Evolutionary conservation across 192 early-diverging fungal genomes (phyloP), one percentile per base, ranked within the genome.

Genomic region (Coemansia sp.): DNA sequence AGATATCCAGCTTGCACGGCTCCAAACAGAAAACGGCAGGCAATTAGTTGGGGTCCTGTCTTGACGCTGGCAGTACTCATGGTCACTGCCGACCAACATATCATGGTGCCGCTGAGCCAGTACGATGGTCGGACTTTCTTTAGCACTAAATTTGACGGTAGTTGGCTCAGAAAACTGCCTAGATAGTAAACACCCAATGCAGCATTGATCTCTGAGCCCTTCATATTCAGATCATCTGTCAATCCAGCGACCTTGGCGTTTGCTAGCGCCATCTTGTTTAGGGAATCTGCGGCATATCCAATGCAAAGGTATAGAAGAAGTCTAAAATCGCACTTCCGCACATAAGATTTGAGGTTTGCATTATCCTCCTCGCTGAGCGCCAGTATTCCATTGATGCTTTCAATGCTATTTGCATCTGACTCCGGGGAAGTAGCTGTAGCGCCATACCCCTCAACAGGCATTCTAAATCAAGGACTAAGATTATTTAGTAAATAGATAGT

Each of bases 261-360:
- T 5, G 71, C 54, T 22, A 74, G 58, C 12, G 77, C 64, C 77
- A 80, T 80, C 49, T 80, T 80, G 71, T 74, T 80, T 22, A 80
- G 50, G 21, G 71, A 70, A 58, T 74, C 71, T 7, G 65, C 22
- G 12, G 67, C 77, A 56, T 80, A 80, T 18, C 77, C 77, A 12
- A 67, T 28, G 49, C 77, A 80, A 23, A 80, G 54, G 27, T 65
- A 74, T 22, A 70, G 23, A 41, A 80, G 68, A 23, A 80, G 54
- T 1, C 67, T 71, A 28, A 67, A 65, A 65, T 80, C 77, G 65
- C 77, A 80, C 31, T 80, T 80, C 28, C 62, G 30, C n/a, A 70
- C 50, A 53, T 74, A 80, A 0, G 64, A 61, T 7, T n/a, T 31
- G 2, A 80, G 62, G 14, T 47, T n/a, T 18, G 34, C 32, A 24